Conservation (phyloP, 768 basidiomycete genomes). For the Tulasnella sp. region DNA sequence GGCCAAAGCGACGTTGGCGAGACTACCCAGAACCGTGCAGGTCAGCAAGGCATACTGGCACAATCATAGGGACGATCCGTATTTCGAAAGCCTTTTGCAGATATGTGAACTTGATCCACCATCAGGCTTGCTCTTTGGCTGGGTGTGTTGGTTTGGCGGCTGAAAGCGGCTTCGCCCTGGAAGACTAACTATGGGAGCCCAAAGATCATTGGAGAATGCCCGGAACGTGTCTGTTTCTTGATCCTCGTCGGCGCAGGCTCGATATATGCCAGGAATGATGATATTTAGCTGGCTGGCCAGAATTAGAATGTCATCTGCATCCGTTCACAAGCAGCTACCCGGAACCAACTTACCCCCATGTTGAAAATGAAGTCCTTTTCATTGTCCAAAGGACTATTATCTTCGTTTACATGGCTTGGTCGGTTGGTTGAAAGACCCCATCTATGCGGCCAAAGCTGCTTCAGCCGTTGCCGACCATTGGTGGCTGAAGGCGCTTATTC, state of each 20-base stretch:
- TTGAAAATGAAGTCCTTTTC: neutral
- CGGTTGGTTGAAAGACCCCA: neutral
- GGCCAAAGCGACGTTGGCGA: neutral
- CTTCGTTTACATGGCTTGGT: neutral
- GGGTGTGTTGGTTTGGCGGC: neutral
- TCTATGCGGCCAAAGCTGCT: neutral
- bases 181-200: neutral
- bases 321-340: neutral
- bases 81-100: neutral
- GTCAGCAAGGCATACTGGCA: neutral
- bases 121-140: neutral
- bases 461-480: neutral
- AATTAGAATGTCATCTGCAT: constrained; percentile 9
- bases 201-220: neutral
- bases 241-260: neutral
- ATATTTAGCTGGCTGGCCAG: neutral
- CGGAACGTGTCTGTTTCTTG: neutral
- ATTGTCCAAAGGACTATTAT: neutral
- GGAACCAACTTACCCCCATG: neutral
- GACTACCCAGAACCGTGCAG: neutral
- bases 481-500: neutral
- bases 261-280: neutral
- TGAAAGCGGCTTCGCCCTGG: neutral
- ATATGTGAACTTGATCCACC: neutral
- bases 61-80: neutral